phyloP scores from a whole-genome alignment of 2,329 filamentous ascomycete species.

The Stemphylium beticola region DNA sequence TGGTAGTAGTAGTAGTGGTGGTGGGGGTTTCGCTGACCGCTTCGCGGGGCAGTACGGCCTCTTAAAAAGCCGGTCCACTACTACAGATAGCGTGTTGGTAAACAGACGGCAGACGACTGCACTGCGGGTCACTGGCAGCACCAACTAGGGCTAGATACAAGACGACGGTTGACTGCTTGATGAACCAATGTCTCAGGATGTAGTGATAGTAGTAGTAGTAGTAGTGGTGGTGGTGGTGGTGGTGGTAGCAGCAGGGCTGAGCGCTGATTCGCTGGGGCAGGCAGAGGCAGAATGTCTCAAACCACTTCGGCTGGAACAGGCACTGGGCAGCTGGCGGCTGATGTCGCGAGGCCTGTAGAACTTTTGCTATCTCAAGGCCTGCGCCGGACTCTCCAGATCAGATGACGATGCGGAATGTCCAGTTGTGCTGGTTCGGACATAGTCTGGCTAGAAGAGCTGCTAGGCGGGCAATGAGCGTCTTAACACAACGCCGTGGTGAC shows the following conservation, averaged over 20 bases:
- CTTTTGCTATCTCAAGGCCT: constrained; percentile 23
- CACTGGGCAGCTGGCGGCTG: constrained; percentile 12
- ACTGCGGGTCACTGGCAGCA: not conserved
- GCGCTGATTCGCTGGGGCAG: constrained; percentile 32
- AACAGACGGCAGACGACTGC: constrained; percentile 10
- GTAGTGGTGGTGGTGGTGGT: not conserved
- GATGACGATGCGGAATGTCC: constrained; percentile 36
- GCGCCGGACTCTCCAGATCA: constrained; percentile 46
- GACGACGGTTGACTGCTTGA: not conserved
- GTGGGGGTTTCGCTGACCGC: constrained; percentile 18
- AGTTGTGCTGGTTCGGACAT: constrained; percentile 41
- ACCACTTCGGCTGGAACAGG: constrained; percentile 27
- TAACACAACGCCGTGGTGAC: constrained; percentile 3
- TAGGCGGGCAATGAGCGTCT: constrained; percentile 8
- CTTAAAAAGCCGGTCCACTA: constrained; percentile 1
- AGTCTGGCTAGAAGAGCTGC: constrained; percentile 28
- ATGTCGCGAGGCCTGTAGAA: constrained; percentile 10
- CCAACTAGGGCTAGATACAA: not conserved
- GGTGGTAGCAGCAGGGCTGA: constrained; percentile 20
- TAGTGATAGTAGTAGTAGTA: not conserved
- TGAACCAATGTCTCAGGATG: not conserved
- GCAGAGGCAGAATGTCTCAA: constrained; percentile 24
- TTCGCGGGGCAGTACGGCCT: constrained; percentile 12
- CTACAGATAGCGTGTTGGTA: constrained; percentile 10
- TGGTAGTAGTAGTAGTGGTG: constrained; percentile 1